These are phyloP conservation scores for Suhomyces prunicola DNA, from an alignment of 805 yeast genomes.

Conservation along the genomic window DNA sequence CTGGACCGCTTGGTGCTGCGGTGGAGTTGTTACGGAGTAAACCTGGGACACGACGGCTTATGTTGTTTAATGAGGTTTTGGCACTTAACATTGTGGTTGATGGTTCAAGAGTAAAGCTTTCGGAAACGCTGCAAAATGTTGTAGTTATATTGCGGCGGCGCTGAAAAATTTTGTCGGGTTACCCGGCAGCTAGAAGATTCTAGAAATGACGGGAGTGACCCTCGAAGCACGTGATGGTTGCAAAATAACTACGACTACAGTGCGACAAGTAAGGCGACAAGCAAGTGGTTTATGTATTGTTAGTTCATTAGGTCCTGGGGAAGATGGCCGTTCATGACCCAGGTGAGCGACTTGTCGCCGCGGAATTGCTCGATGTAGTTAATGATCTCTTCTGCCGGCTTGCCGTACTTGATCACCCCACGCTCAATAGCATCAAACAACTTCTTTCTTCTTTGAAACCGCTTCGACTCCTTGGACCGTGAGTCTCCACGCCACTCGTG, in stretches of 20 bases:
- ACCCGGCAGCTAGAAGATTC: conserved; percentile 16
- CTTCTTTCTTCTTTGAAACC: conserved; percentile 43
- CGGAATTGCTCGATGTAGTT: conserved; percentile 40
- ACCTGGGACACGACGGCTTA: conserved; percentile 32
- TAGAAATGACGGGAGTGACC: neutral
- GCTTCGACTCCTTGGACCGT: conserved; percentile 41
- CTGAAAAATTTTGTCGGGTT: conserved; percentile 21
- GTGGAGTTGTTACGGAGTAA: conserved; percentile 30
- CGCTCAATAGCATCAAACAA: conserved; percentile 42
- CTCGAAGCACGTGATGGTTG: neutral
- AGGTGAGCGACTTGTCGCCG: conserved; percentile 41
- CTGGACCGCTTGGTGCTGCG: conserved; percentile 46
- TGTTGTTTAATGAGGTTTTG: conserved; percentile 37
- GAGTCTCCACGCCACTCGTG: conserved; percentile 47
- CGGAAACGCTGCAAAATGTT: neutral
- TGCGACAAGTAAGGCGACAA: neutral
- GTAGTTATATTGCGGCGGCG: conserved; percentile 4
- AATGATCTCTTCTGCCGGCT: conserved; percentile 40
- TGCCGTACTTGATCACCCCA: conserved; percentile 39
- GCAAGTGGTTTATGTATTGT: neutral
- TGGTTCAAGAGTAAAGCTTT: neutral
- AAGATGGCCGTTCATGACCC: conserved; percentile 47
- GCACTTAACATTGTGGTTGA: conserved; percentile 39
- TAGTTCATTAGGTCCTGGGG: conserved; percentile 28
- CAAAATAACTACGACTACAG: neutral